A percentile compares a stretch with the other conserved stretches of the same genome.
Conservation (phyloP, 108 stramenopile species). For the Cylindrotheca closterium region DNA sequence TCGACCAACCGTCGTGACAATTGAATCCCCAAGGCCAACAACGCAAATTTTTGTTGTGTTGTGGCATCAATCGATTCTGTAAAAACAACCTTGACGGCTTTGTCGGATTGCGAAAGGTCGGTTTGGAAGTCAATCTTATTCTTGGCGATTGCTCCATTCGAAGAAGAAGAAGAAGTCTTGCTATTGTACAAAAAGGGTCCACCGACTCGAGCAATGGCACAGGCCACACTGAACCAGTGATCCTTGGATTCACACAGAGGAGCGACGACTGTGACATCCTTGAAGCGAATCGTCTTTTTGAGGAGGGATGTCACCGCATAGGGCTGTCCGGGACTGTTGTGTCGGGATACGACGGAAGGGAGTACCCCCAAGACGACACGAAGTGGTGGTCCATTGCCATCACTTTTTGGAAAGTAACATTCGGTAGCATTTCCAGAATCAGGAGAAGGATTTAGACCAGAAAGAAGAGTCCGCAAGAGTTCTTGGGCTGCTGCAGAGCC, state of each 20-base stretch:
- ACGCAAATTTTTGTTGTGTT: conserved; percentile 11
- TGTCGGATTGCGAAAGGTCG: neutral
- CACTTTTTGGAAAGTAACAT: neutral
- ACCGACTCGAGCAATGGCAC: neutral
- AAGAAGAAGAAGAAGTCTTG: neutral
- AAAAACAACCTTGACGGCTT: neutral
- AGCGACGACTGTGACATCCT: neutral
- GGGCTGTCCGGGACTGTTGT: conserved; percentile 5
- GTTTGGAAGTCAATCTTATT: neutral
- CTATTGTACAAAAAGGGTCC: conserved; percentile 5
- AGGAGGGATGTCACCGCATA: neutral
- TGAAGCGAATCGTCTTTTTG: neutral
- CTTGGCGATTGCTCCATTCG: neutral
- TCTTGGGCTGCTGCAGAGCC: neutral
- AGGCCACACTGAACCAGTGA: conserved; percentile 1
- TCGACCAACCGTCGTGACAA: conserved; percentile 65
- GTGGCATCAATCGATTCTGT: conserved; percentile 1
- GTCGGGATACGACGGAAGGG: neutral
- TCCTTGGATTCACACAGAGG: neutral
- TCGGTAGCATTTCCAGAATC: neutral
- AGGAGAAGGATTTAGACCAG: neutral
- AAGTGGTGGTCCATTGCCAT: neutral
- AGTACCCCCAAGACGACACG: neutral
- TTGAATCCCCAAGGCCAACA: conserved; percentile 37
- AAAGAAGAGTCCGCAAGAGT: neutral